Conservation (phyloP, 495 filamentous ascomycete species). For the Podospora bellae-mahoneyi region DNA sequence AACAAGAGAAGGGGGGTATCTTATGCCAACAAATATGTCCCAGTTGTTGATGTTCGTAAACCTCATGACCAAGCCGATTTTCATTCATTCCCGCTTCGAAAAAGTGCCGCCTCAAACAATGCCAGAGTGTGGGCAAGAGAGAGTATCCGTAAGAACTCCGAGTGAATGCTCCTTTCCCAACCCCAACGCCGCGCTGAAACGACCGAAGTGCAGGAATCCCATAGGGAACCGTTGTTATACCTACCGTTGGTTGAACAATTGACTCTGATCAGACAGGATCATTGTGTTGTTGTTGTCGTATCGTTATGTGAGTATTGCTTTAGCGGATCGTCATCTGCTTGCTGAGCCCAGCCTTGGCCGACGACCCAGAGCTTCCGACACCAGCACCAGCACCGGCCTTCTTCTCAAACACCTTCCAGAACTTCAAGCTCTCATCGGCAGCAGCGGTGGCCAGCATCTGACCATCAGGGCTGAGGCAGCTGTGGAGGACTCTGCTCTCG, state of each 20-base stretch:
- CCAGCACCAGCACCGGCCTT: constrained; percentile 68
- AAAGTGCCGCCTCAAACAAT: not conserved
- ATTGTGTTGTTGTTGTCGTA: constrained; percentile 9
- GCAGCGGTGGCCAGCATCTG: constrained; percentile 95
- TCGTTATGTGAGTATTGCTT: constrained; percentile 19
- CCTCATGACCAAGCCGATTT: constrained; percentile 25
- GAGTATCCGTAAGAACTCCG: constrained; percentile 1
- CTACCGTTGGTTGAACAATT: constrained; percentile 42
- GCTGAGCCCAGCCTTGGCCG: constrained; percentile 63
- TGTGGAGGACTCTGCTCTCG: constrained; percentile 93
- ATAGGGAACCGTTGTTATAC: constrained; percentile 39
- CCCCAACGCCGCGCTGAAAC: constrained; percentile 47
- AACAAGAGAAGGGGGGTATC: constrained; percentile 6
- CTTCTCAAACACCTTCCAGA: constrained; percentile 99
- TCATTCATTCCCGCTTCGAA: constrained; percentile 25
- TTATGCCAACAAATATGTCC: constrained; percentile 9
- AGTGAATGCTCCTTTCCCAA: constrained; percentile 25
- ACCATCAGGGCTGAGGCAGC: constrained; percentile 89
- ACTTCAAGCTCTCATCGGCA: constrained; percentile 95
- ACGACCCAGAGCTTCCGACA: constrained; percentile 55
- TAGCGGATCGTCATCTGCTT: constrained; percentile 98
- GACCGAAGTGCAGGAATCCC: constrained; percentile 35
- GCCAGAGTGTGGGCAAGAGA: not conserved
- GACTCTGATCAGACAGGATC: constrained; percentile 23
- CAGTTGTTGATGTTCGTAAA: constrained; percentile 15